Base-by-base conservation (phyloP, 805 yeast genomes). In the Kuraishia ogatae region DNA sequence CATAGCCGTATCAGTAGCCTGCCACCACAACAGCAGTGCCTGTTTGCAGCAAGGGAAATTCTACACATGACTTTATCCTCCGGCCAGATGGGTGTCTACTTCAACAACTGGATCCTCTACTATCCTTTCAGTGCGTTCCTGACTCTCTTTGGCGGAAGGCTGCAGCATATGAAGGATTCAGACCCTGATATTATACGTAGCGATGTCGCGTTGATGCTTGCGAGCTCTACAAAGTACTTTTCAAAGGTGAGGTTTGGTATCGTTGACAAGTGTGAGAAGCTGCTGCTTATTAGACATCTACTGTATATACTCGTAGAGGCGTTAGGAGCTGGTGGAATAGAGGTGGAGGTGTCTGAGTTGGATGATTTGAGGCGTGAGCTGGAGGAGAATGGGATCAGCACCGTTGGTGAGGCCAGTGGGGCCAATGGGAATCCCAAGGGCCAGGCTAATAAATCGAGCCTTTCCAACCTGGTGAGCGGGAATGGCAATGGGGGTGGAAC, bases 51-150 rank as follows among this genome's bases (percentile, higher is more conserved):
- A 5, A 56, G 73, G 50, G 50, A 58, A 1, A 60, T 69, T 8
- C 50, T 68, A 24, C 52, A 48, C n/a, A 35, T 68, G 49, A 53
- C 65, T 1, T 47, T 54, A 49, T 24, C 53, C 13, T 54, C 62
- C 20, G 62, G 63, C 53, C 17, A 20, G 3, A 52, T 52, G 7
- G 55, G 59, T 19, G 26, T 56, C 0, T 56, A 58, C 29, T 64
- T 58, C 53, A 57, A 62, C 4, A 59, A 59, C 29, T 64, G 63
- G 50, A 58, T 61, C 35, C 49, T 62, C 2, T 68, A 63, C 56
- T 69, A 63, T 53, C 68, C 72, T 19, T 64, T 71, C 50, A 58
- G 66, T 58, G 69, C 72, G 2, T 67, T 61, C 52, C 55, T 71
- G 39, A 58, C 69, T 1, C 52, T 71, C 17, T 59, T 65, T 55